phyloP scores from a whole-genome alignment of 2,329 filamentous ascomycete species.

The Podosphaera aphanis region DNA sequence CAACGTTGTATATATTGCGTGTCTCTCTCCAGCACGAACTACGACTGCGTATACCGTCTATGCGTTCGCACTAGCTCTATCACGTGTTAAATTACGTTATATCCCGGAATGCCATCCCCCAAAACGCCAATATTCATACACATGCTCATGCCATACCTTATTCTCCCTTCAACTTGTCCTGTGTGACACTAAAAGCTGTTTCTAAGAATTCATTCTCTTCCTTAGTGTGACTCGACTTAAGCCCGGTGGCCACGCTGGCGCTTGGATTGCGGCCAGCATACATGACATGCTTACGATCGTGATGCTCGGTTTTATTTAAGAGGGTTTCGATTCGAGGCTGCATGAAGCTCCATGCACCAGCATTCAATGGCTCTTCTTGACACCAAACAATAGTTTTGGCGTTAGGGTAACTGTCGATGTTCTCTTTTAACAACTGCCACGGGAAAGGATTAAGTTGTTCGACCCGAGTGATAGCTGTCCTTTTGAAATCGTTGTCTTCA shows the following conservation, averaged over 20 bases:
- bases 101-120: too few relatives aligned
- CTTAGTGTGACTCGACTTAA: constrained; percentile 71
- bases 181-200: constrained; percentile 37
- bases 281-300: constrained; percentile 87
- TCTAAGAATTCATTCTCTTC: constrained; percentile 72
- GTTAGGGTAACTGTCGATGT: constrained; percentile 90
- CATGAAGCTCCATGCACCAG: constrained; percentile 89
- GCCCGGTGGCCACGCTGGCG: constrained; percentile 77
- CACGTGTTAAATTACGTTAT: too few relatives aligned
- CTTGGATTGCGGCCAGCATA: constrained; percentile 89
- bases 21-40: too few relatives aligned
- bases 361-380: constrained; percentile 94
- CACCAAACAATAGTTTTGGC: constrained; percentile 93
- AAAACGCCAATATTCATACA: too few relatives aligned
- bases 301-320: constrained; percentile 76
- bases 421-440: constrained; percentile 89
- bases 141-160: constrained; percentile 6
- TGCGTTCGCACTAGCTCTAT: too few relatives aligned
- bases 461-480: constrained; percentile 82
- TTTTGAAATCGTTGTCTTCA: constrained; percentile 60
- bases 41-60: too few relatives aligned
- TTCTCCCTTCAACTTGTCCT: constrained; percentile 44
- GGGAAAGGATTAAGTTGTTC: constrained; percentile 99
- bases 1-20: too few relatives aligned
- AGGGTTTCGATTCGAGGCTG: constrained; percentile 94